Evolutionary conservation across 2,329 filamentous ascomycete genomes (phyloP), one percentile per base, ranked within the genome.

Genomic region (Colletotrichum chrysophilum): DNA sequence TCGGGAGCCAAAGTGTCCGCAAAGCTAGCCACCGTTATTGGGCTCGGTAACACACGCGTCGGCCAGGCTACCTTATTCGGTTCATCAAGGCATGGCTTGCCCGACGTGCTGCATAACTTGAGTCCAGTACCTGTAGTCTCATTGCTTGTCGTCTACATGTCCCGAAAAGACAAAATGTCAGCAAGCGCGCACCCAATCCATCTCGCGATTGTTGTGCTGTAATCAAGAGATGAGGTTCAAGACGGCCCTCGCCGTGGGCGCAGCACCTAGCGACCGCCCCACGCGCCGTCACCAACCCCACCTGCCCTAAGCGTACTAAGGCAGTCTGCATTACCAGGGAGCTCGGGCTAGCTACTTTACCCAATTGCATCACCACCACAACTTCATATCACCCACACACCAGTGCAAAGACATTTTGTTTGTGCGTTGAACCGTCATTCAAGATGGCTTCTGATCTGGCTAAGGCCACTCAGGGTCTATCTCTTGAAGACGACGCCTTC

Each of bases 371-470:
- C 67, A 36, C 55, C 34, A 48, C 28, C 9, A 43, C 34, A 13
- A 61, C 60, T 38, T 64, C 21, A 34, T 18, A 9, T 36, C 58
- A 28, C 24, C 52, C 8, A 16, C 16, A 55, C 10, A 36, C 43
- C 43, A 48, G 43, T 21, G n/a, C 43, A 13, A n/a, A 48, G 43
- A 21, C 43, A 21, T 48, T n/a, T 48, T 48, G 38, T n/a, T 43
- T n/a, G 38, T 43, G 38, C 38, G 38, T 43, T n/a, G 34, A 24
- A 24, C 32, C n/a, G 34, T n/a, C 21, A 24, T 34, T 65, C 58
- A 70, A 66, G 52, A 78, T 78, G 77, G 70, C 69, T 34, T 56
- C 69, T 36, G 66, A 78, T 28, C 52, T 78, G 72, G 77, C 66
- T 7, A 58, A 65, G 56, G 75, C 75, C 69, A 58, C 77, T 55